phyloP scores from a whole-genome alignment of 495 filamentous ascomycete genomes.

The Articulospora tetracladia region DNA sequence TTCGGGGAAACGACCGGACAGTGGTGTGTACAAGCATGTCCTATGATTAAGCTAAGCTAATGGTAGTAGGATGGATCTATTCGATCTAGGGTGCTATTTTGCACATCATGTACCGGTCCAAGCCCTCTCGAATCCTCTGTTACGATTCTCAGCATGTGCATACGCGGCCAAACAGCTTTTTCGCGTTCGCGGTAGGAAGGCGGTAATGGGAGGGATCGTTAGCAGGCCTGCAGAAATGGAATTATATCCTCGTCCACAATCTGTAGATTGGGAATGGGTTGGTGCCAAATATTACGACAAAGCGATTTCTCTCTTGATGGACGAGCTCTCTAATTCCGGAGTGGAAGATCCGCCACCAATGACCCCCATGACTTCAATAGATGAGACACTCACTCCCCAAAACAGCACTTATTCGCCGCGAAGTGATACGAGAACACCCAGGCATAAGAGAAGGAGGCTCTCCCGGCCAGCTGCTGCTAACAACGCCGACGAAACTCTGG shows the following conservation, averaged over 20 bases:
- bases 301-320: constrained; percentile 58
- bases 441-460: constrained; percentile 15
- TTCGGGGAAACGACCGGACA: constrained; percentile 57
- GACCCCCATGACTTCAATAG: constrained; percentile 16
- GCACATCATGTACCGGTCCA: constrained; percentile 54
- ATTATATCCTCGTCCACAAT: constrained; percentile 37
- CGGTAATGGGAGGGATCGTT: constrained; percentile 43
- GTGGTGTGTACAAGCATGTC: constrained; percentile 37
- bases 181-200: constrained; percentile 47
- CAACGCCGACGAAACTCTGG: constrained; percentile 57
- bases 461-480: constrained; percentile 25
- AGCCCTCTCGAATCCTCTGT: constrained; percentile 50
- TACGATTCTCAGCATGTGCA: constrained; percentile 58
- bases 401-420: constrained; percentile 9
- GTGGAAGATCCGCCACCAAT: constrained; percentile 11
- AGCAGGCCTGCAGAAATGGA: constrained; percentile 49
- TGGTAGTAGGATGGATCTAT: constrained; percentile 58
- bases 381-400: constrained; percentile 16
- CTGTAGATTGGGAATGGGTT: constrained; percentile 50
- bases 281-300: constrained; percentile 61
- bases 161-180: constrained; percentile 60
- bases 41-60: constrained; percentile 13
- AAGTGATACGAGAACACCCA: constrained; percentile 4
- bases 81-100: constrained; percentile 57
- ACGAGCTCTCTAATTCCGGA: constrained; percentile 41